Evolutionary conservation across 495 filamentous ascomycete genomes (phyloP).

Genomic region (Annulohypoxylon bovei): DNA sequence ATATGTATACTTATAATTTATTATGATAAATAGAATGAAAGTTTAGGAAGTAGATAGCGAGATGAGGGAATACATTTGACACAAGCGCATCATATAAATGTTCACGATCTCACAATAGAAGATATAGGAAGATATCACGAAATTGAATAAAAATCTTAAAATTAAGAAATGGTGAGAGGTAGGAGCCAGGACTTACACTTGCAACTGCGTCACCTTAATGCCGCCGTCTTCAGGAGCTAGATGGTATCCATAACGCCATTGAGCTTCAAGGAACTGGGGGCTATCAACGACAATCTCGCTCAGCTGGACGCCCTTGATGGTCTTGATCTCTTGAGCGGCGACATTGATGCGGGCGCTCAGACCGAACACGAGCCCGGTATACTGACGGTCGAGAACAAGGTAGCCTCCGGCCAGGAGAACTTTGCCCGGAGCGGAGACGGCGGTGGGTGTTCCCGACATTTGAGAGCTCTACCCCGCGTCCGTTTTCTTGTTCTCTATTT

Average conservation of each 20-base stretch:
- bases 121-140: neutral
- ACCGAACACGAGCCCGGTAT: constrained; percentile 91
- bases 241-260: constrained; percentile 85
- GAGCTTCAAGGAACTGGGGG: constrained; percentile 86
- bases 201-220: constrained; percentile 77
- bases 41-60: neutral
- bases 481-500: constrained; percentile 2
- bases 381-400: constrained; percentile 87
- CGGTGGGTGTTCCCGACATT: constrained; percentile 51
- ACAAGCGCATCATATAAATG: neutral
- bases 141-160: neutral
- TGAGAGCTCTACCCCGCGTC: constrained; percentile 27
- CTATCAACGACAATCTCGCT: constrained; percentile 83
- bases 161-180: constrained; percentile 16
- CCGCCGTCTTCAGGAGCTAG: constrained; percentile 75
- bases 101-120: neutral
- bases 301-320: constrained; percentile 65
- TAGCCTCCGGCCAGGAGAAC: constrained; percentile 95
- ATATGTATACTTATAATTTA: neutral
- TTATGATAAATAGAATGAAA: neutral
- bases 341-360: constrained; percentile 94
- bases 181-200: constrained; percentile 75
- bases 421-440: constrained; percentile 94
- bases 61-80: neutral
- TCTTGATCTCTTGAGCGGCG: constrained; percentile 71